Conservation (phyloP, 208 protist species). For the Naegleria gruberi region DNA sequence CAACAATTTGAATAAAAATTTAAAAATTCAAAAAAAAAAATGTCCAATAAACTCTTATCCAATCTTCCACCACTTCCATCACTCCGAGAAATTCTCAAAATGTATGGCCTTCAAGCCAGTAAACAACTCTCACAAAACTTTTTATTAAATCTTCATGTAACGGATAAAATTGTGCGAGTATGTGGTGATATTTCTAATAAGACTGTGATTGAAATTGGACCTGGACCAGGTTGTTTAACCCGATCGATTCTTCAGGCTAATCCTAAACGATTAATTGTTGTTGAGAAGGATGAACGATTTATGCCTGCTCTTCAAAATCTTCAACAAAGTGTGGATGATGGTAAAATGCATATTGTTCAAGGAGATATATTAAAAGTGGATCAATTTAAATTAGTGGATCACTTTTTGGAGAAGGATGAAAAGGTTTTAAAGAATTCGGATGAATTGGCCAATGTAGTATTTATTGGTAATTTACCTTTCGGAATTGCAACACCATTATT, state of each 20-base stretch:
- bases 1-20: no score
- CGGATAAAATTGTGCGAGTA: neutral
- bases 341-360: neutral
- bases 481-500: conserved; percentile 6
- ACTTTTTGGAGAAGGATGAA: neutral
- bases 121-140: conserved; percentile 23
- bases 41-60: neutral
- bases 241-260: neutral
- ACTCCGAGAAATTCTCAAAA: neutral
- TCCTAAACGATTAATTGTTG: neutral
- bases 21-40: conserved; percentile 2
- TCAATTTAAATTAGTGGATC: neutral
- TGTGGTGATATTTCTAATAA: neutral
- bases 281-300: conserved; percentile 22
- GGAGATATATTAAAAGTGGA: conserved; percentile 15
- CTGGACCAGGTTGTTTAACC: neutral
- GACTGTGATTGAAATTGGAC: neutral
- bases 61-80: neutral
- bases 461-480: conserved; percentile 20
- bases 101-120: neutral
- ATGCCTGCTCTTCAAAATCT: conserved; percentile 9
- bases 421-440: neutral
- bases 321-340: neutral
- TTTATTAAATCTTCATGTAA: neutral
- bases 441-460: neutral